A percentile compares a stretch with the other conserved stretches of the same genome.
Conservation (phyloP, 169 alveolate species). For the Theileria orientalis region DNA sequence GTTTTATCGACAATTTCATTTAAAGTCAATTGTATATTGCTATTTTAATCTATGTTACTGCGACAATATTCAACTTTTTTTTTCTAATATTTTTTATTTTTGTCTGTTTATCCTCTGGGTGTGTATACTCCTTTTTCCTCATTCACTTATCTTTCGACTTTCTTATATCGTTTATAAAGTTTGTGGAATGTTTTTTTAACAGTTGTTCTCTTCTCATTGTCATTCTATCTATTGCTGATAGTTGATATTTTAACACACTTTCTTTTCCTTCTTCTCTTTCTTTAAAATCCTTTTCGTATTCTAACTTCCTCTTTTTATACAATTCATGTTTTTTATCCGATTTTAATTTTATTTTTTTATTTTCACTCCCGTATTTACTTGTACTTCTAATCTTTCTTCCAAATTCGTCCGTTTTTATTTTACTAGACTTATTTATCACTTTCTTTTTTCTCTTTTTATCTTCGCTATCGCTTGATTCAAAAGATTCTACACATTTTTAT, state of each 20-base stretch:
- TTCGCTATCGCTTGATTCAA: not conserved
- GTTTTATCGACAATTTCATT: not conserved
- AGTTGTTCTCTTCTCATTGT: conserved; percentile 35
- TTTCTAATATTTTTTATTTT: too few relatives aligned
- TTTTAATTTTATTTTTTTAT: not conserved
- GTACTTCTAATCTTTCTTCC: conserved; percentile 14
- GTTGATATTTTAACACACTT: conserved; percentile 9
- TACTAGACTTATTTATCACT: not conserved
- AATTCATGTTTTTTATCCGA: conserved; percentile 7
- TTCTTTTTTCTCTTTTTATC: not conserved
- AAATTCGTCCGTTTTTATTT: conserved; percentile 15
- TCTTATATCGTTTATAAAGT: conserved; percentile 32
- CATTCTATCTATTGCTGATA: conserved; percentile 61
- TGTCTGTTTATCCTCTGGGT: too few relatives aligned
- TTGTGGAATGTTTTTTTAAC: conserved; percentile 40
- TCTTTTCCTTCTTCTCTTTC: conserved; percentile 2
- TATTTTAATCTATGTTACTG: not conserved
- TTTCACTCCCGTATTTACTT: not conserved
- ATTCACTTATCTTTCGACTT: not conserved
- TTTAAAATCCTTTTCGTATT: not conserved
- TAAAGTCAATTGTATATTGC: not conserved
- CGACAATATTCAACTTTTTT: not conserved
- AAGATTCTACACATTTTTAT: not conserved
- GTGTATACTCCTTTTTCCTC: not conserved
- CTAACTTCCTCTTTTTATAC: conserved; percentile 1